phyloP scores from a whole-genome alignment of 768 basidiomycete genomes.

The Lepiota venenata region DNA sequence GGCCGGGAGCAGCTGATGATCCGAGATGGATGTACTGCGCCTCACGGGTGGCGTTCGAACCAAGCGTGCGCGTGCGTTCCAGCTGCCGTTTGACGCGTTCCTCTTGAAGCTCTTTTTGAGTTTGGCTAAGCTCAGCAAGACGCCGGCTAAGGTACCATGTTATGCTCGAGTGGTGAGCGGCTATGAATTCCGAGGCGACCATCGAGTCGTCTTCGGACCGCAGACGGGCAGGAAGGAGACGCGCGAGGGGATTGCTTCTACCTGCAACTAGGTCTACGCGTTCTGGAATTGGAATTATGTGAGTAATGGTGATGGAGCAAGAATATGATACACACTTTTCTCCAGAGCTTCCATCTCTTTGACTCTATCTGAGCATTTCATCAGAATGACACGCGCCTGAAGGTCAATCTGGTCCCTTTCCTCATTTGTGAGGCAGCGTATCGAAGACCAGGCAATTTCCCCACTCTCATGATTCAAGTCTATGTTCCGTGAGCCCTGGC shows the following conservation, averaged over 20 bases:
- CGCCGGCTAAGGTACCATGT: constrained; percentile 88
- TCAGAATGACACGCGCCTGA: constrained; percentile 82
- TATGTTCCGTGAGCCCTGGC: constrained; percentile 49
- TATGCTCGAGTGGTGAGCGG: constrained; percentile 92
- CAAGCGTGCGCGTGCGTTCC: constrained; percentile 81
- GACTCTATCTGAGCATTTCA: constrained; percentile 83
- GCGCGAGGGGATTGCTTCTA: constrained; percentile 60
- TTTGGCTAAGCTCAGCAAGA: constrained; percentile 75
- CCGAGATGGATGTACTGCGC: constrained; percentile 38
- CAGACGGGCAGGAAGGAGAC: constrained; percentile 71
- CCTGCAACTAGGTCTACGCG: constrained; percentile 65
- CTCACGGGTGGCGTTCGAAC: constrained; percentile 72
- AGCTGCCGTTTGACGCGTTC: constrained; percentile 86
- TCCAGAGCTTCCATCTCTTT: constrained; percentile 87
- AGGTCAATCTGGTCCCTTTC: constrained; percentile 97
- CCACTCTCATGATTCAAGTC: constrained; percentile 41
- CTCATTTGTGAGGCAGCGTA: constrained; percentile 77
- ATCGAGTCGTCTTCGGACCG: constrained; percentile 47
- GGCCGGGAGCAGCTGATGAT: constrained; percentile 18
- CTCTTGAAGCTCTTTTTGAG: constrained; percentile 88
- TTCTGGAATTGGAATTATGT: constrained; percentile 40
- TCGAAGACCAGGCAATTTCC: constrained; percentile 53
- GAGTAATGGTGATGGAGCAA: background rate
- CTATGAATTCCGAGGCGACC: constrained; percentile 63
- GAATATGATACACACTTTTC: constrained; percentile 59